A percentile compares a stretch with the other conserved stretches of the same genome.
Conservation (phyloP, 306 rosid genomes). For the Rosa chinensis region DNA sequence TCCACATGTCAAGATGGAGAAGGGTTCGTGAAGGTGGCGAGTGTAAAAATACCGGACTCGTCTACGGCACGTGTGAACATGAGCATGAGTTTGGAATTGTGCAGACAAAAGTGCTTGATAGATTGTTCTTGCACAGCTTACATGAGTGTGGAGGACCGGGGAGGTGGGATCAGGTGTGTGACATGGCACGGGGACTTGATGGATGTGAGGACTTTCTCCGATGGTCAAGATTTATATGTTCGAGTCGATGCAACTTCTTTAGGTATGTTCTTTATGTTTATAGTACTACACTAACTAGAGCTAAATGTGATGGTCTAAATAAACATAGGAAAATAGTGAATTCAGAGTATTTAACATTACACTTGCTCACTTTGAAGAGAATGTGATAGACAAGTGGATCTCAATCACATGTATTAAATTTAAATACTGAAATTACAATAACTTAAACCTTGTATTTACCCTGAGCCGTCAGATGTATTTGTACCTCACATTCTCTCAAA, state of each 20-base stretch:
- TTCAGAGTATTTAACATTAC: no score
- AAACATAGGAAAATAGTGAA: no score
- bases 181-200: constrained; percentile 51
- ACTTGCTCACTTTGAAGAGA: no score
- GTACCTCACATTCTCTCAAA: no score
- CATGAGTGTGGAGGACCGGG: constrained; percentile 29
- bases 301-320: no score
- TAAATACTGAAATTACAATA: no score
- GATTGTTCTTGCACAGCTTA: constrained; percentile 55
- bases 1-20: constrained; percentile 46
- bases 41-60: constrained; percentile 46
- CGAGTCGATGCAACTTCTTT: constrained; percentile 36
- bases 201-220: constrained; percentile 31
- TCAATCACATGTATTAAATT: no score
- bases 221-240: constrained; percentile 42
- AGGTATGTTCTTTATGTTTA: constrained; percentile 8
- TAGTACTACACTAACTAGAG: no score
- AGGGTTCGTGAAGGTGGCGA: constrained; percentile 43
- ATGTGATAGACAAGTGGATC: no score
- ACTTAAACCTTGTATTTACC: no score
- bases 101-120: constrained; percentile 38
- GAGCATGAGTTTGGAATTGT: constrained; percentile 31
- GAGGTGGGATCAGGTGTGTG: constrained; percentile 40
- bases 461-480: no score
- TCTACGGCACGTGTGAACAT: constrained; percentile 18